phyloP scores from a whole-genome alignment of 495 filamentous ascomycete genomes.

The Tuber umbilicatum region DNA sequence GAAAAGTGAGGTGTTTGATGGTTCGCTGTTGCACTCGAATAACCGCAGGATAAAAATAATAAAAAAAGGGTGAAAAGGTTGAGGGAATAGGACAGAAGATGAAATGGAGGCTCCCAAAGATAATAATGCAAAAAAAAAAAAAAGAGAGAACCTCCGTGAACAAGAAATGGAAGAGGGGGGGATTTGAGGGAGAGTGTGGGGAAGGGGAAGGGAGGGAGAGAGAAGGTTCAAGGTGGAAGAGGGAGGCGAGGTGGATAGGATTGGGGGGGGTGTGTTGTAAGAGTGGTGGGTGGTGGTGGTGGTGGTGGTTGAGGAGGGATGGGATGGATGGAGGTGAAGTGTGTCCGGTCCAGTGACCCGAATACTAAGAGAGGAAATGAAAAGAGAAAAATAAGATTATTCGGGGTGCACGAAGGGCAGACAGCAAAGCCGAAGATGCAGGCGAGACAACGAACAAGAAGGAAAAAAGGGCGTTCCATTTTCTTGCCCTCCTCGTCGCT shows the following conservation, averaged over 20 bases:
- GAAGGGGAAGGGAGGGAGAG: conserved; percentile 8
- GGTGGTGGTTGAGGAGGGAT: conserved; percentile 4
- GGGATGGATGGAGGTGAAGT: conserved; percentile 5
- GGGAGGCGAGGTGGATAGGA: conserved; percentile 8
- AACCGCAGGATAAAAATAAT: conserved; percentile 21
- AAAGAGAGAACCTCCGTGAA: conserved; percentile 18
- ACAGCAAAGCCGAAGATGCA: conserved; percentile 3
- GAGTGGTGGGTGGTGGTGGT: not conserved
- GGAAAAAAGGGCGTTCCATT: not conserved
- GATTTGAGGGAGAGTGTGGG: conserved; percentile 1
- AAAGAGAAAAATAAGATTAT: conserved; percentile 3
- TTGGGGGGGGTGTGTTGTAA: not conserved
- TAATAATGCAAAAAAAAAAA: conserved; percentile 15
- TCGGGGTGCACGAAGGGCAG: not conserved
- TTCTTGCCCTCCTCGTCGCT: not conserved
- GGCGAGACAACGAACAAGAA: not conserved
- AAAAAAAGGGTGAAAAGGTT: conserved; percentile 18
- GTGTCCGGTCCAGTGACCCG: conserved; percentile 2
- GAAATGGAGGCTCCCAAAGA: conserved; percentile 12
- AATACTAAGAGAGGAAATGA: not conserved
- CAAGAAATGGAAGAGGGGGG: not conserved
- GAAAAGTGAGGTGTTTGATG: conserved; percentile 15
- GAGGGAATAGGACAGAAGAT: conserved; percentile 17
- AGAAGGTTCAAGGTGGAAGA: conserved; percentile 14
- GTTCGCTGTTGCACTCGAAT: conserved; percentile 25